A percentile compares a stretch with the other conserved stretches of the same genome.
Evolutionary conservation across 2,329 filamentous ascomycete genomes (phyloP).

Genomic region (Macroventuria anomochaeta): DNA sequence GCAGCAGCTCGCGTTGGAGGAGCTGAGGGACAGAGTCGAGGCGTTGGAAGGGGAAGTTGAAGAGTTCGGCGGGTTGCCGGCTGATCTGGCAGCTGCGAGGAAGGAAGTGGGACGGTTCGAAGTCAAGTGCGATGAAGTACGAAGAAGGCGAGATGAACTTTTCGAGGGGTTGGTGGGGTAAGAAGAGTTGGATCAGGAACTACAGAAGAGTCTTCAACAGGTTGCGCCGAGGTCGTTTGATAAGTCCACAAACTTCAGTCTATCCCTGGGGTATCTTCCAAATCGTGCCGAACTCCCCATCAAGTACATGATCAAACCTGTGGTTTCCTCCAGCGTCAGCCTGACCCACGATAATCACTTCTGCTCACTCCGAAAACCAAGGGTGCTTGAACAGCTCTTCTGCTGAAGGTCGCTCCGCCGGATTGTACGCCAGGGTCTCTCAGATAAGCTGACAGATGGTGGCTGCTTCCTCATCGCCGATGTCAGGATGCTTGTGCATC

Average conservation of each 20-base stretch:
- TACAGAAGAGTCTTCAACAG: too few relatives aligned
- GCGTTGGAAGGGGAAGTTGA: conserved; percentile 67
- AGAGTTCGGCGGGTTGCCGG: conserved; percentile 74
- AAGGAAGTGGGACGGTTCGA: conserved; percentile 73
- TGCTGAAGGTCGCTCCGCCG: conserved; percentile 35
- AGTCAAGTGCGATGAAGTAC: conserved; percentile 67
- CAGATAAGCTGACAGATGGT: conserved; percentile 35
- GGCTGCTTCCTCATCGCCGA: conserved; percentile 33
- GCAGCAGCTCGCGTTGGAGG: conserved; percentile 67
- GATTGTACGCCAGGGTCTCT: conserved; percentile 41
- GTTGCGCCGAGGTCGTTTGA: too few relatives aligned
- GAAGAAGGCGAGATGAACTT: conserved; percentile 69
- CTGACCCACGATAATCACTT: too few relatives aligned
- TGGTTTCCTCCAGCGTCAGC: background rate
- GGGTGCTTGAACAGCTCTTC: conserved; percentile 36
- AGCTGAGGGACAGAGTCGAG: conserved; percentile 64
- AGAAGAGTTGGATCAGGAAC: conserved; percentile 1
- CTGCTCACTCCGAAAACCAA: conserved; percentile 30
- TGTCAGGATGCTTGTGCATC: conserved; percentile 27
- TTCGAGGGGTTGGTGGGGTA: conserved; percentile 74
- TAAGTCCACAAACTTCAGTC: too few relatives aligned
- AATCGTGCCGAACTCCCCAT: too few relatives aligned
- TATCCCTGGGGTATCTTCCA: too few relatives aligned
- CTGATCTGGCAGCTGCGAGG: conserved; percentile 71
- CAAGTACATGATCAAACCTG: background rate